These are phyloP conservation scores for Kluyveromyces marxianus DNA, from an alignment of 1,139 yeast genomes.

Conservation along the genomic window DNA sequence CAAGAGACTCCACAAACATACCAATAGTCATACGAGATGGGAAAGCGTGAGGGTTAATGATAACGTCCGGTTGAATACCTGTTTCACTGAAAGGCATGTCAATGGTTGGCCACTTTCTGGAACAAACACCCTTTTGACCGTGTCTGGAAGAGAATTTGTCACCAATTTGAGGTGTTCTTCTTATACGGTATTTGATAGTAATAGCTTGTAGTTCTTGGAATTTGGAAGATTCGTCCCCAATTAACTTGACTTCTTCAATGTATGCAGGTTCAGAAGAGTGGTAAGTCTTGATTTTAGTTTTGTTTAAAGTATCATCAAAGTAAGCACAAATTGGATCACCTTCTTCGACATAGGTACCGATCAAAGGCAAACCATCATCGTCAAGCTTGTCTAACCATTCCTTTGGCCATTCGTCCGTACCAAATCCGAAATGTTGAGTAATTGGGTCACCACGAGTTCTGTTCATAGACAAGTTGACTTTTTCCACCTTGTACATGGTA, in stretches of 20 bases:
- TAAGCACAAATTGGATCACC: conserved; percentile 96
- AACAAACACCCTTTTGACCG: conserved; percentile 99
- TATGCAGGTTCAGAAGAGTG: conserved; percentile 93
- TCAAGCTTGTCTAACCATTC: conserved; percentile 84
- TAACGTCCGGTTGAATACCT: conserved; percentile 96
- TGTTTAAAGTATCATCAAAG: conserved; percentile 84
- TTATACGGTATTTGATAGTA: conserved; percentile 83
- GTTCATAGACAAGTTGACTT: conserved; percentile 68
- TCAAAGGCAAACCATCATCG: conserved; percentile 85
- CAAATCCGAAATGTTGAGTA: conserved; percentile 92
- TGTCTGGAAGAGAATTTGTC: conserved; percentile 98
- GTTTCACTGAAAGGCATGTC: conserved; percentile 96
- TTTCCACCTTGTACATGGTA: conserved; percentile 90
- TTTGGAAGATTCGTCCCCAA: conserved; percentile 70
- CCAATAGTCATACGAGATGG: conserved; percentile 99
- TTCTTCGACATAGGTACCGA: conserved; percentile 83
- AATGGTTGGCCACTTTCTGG: conserved; percentile 94
- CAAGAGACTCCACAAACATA: conserved; percentile 96
- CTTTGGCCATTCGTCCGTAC: conserved; percentile 86
- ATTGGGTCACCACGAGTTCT: conserved; percentile 93
- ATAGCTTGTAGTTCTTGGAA: conserved; percentile 77
- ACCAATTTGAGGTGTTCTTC: conserved; percentile 92
- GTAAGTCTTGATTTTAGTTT: conserved; percentile 85
- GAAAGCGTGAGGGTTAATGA: conserved; percentile 98
- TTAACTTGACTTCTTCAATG: conserved; percentile 87